phyloP scores from a whole-genome alignment of 2,329 filamentous ascomycete genomes.

The Periconia digitata region DNA sequence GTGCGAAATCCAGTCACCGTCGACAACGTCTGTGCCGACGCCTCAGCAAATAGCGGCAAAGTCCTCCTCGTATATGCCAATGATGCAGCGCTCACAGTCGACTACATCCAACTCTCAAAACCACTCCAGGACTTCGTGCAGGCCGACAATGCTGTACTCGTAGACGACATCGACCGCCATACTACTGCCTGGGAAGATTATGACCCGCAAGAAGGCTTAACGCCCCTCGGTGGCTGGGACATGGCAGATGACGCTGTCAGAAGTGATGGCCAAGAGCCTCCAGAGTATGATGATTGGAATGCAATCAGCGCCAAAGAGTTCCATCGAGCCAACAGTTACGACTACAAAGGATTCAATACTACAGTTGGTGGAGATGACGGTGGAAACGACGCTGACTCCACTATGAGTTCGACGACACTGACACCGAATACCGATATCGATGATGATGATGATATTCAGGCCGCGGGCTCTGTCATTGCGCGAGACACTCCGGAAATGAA shows the following conservation, averaged over 20 bases:
- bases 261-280: too few relatives aligned
- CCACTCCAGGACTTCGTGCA: slow-evolving; percentile 49
- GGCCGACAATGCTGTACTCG: slow-evolving; percentile 48
- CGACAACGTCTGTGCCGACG: slow-evolving; percentile 57
- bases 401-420: slow-evolving; percentile 25
- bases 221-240: slow-evolving; percentile 27
- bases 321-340: slow-evolving; percentile 6
- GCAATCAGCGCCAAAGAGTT: slow-evolving; percentile 22
- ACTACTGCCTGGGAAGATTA: slow-evolving; percentile 18
- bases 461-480: neutral
- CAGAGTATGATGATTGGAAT: slow-evolving; percentile 21
- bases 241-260: too few relatives aligned
- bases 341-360: neutral
- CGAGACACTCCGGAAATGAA: slow-evolving; percentile 26
- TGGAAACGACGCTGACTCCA: slow-evolving; percentile 8
- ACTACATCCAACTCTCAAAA: slow-evolving; percentile 21
- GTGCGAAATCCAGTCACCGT: slow-evolving; percentile 47
- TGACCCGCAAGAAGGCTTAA: neutral
- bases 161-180: slow-evolving; percentile 29
- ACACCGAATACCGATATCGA: slow-evolving; percentile 38
- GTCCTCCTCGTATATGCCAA: slow-evolving; percentile 63
- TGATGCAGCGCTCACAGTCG: slow-evolving; percentile 37
- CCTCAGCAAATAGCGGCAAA: slow-evolving; percentile 53
- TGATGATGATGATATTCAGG: slow-evolving; percentile 14
- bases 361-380: neutral